phyloP scores from a whole-genome alignment of 768 basidiomycete genomes.

The Lactifluus rugatus region DNA sequence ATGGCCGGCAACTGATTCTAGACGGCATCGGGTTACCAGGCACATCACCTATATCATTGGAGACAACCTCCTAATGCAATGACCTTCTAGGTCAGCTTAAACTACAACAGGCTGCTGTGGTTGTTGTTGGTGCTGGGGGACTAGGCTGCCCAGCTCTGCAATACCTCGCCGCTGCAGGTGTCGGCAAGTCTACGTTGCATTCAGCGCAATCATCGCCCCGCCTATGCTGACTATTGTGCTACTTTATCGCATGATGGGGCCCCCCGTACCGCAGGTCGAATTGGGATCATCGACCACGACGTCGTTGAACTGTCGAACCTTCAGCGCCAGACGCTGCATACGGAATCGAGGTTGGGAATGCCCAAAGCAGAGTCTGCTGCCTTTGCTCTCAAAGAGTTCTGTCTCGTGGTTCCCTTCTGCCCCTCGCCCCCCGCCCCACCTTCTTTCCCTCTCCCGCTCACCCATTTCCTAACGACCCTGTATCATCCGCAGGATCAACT shows the following conservation, averaged over 20 bases:
- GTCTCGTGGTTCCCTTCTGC: conserved; percentile 5
- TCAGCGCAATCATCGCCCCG: not conserved
- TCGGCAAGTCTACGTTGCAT: conserved; percentile 46
- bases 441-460: not conserved
- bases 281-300: conserved; percentile 87
- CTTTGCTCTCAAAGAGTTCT: conserved; percentile 52
- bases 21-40: conserved; percentile 82
- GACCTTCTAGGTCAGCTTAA: conserved; percentile 63
- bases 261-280: conserved; percentile 49
- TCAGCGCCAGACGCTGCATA: conserved; percentile 88
- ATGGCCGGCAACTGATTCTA: conserved; percentile 96
- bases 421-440: not conserved
- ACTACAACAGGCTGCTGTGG: conserved; percentile 63
- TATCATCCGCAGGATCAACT: conserved; percentile 55
- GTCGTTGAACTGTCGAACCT: conserved; percentile 82
- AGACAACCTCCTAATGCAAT: too few relatives aligned
- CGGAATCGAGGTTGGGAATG: conserved; percentile 57
- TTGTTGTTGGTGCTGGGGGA: conserved; percentile 91
- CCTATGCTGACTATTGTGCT: too few relatives aligned
- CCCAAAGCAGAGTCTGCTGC: conserved; percentile 79
- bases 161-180: conserved; percentile 85
- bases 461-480: not conserved
- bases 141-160: conserved; percentile 93
- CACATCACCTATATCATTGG: conserved; percentile 23
- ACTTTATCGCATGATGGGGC: too few relatives aligned